Percentiles rank a stretch among this genome's conserved stretches.
Conservation (phyloP, 768 basidiomycete species). For the Boletus reticuloceps region DNA sequence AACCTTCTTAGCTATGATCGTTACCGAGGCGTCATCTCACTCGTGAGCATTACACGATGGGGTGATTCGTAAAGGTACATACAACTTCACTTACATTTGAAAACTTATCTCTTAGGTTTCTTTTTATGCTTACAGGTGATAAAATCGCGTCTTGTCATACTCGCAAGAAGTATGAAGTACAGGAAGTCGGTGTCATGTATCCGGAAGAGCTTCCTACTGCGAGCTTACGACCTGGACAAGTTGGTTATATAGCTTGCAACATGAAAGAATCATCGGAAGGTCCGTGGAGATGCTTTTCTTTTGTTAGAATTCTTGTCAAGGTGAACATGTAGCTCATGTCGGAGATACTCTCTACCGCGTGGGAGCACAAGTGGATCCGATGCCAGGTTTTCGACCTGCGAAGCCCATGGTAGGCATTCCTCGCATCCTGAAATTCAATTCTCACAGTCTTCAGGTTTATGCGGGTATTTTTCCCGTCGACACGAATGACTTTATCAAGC, state of each 20-base stretch:
- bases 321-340: conserved; percentile 63
- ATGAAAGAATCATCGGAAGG: conserved; percentile 98
- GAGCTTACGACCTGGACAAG: conserved; percentile 72
- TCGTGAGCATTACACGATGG: conserved; percentile 84
- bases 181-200: conserved; percentile 85
- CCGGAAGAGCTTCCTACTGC: conserved; percentile 82
- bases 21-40: conserved; percentile 93
- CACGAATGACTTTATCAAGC: conserved; percentile 84
- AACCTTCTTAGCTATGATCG: conserved; percentile 73
- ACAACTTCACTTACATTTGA: background rate
- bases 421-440: background rate
- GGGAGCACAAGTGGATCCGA: conserved; percentile 71
- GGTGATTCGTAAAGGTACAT: conserved; percentile 71
- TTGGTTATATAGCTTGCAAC: conserved; percentile 89
- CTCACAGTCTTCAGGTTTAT: conserved; percentile 61
- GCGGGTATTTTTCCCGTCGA: conserved; percentile 95
- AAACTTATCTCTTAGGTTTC: background rate
- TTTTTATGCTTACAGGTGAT: conserved; percentile 57
- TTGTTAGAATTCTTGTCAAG: background rate
- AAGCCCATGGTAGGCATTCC: conserved; percentile 78
- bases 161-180: conserved; percentile 84
- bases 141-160: conserved; percentile 84
- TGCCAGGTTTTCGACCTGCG: conserved; percentile 88
- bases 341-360: conserved; percentile 89
- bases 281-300: conserved; percentile 25